phyloP scores from a whole-genome alignment of 345 rosid species.

The Pistacia integerrima region DNA sequence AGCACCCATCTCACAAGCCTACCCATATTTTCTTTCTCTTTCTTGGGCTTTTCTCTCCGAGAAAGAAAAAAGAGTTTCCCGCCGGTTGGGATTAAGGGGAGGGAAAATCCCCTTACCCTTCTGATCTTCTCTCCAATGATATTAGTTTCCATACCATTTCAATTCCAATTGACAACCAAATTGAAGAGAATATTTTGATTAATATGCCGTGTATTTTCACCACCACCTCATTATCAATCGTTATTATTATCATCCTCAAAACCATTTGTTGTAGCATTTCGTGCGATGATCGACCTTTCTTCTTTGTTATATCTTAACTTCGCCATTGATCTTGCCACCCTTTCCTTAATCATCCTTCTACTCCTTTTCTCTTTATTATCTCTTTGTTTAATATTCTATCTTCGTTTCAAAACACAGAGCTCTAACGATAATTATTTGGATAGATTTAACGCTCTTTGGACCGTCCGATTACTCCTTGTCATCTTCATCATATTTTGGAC shows the following conservation, averaged over 20 bases:
- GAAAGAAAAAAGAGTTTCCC: conserved; percentile 8
- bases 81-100: conserved; percentile 36
- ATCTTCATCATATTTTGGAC: conserved; percentile 49
- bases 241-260: conserved; percentile 9
- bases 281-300: conserved; percentile 32
- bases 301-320: conserved; percentile 30
- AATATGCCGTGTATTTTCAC: conserved; percentile 8
- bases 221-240: not conserved
- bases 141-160: no score
- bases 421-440: conserved; percentile 34
- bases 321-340: conserved; percentile 40
- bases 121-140: conserved; percentile 5
- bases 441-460: conserved; percentile 63
- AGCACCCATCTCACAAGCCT: conserved; percentile 10
- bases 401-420: conserved; percentile 43
- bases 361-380: conserved; percentile 51
- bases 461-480: conserved; percentile 58
- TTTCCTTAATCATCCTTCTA: conserved; percentile 33
- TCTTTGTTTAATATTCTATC: conserved; percentile 44
- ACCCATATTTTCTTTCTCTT: not conserved
- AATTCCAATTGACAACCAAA: conserved; percentile 8
- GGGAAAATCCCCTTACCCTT: conserved; percentile 18
- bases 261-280: conserved; percentile 3
- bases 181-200: not conserved
- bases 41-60: not conserved